Evolutionary conservation across 2,329 filamentous ascomycete species (phyloP).

Genomic region (Colletotrichum gloeosporioides): DNA sequence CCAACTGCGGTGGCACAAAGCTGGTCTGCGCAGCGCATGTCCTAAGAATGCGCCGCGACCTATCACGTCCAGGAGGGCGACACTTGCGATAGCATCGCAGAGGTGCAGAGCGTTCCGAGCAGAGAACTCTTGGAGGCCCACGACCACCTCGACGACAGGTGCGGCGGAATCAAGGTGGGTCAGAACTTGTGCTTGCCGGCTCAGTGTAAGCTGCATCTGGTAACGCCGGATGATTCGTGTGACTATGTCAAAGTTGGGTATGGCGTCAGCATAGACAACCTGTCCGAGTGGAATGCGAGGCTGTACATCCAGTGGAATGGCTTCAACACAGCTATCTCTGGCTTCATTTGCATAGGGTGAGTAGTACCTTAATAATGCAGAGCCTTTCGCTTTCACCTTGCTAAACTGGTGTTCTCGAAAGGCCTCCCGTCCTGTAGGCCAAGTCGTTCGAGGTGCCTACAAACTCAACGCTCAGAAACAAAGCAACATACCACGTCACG

Average conservation of each 20-base stretch:
- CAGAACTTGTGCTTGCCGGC: not conserved
- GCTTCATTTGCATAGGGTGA: not conserved
- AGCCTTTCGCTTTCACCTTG: not conserved
- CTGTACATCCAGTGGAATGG: not conserved
- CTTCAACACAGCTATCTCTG: not conserved
- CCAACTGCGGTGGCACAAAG: not conserved
- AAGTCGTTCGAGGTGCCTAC: not conserved
- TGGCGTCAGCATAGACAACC: not conserved
- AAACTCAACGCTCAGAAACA: not conserved
- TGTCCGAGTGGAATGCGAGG: not conserved
- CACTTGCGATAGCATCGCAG: not conserved
- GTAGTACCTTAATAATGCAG: not conserved
- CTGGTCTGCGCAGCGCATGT: not conserved
- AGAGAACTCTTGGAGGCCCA: not conserved
- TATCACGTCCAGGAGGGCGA: not conserved
- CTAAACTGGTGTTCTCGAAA: not conserved
- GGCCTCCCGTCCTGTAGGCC: not conserved
- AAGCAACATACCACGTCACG: not conserved
- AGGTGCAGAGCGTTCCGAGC: not conserved
- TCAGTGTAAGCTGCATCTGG: not conserved
- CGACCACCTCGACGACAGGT: not conserved
- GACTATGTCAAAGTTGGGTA: not conserved
- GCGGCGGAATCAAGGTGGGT: not conserved
- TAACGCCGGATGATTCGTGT: not conserved
- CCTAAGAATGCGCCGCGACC: not conserved